These are phyloP conservation scores for Starmerella powellii DNA, from an alignment of 805 yeast genomes.

Conservation along the genomic window DNA sequence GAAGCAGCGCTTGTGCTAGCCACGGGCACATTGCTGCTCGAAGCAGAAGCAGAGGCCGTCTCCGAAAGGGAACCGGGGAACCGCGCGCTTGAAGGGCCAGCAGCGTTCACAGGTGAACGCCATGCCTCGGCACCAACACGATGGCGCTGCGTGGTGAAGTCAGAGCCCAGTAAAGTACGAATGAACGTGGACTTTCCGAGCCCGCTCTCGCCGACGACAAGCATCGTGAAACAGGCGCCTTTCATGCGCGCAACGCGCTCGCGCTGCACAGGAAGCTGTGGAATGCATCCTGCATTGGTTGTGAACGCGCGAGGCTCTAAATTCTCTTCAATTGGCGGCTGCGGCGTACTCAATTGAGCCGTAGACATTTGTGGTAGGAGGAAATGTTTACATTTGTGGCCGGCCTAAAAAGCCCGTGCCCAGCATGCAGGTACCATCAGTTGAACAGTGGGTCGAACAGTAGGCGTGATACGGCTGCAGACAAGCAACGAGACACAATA, in stretches of 20 bases:
- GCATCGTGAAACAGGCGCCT: conserved; percentile 50
- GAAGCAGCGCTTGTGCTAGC: no score
- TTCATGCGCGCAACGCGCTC: conserved; percentile 31
- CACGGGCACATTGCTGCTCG: neutral
- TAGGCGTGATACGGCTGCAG: no score
- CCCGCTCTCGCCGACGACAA: conserved; percentile 80
- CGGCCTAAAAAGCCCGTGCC: neutral
- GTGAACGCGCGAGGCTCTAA: neutral
- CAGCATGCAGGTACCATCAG: neutral
- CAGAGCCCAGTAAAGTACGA: conserved; percentile 66
- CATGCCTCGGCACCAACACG: no score
- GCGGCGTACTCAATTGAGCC: no score
- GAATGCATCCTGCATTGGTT: neutral
- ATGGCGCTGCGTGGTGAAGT: neutral
- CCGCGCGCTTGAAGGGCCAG: no score
- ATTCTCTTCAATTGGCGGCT: no score
- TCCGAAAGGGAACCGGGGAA: no score
- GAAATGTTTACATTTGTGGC: neutral
- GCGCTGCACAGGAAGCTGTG: conserved; percentile 13
- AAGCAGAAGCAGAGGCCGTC: no score
- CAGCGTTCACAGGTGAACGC: no score
- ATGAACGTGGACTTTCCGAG: conserved; percentile 86
- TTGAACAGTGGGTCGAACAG: neutral
- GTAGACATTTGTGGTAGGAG: neutral
- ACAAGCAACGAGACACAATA: no score